Evolutionary conservation across 257 asterid species (phyloP).

Genomic region (Gentiana dahurica): DNA sequence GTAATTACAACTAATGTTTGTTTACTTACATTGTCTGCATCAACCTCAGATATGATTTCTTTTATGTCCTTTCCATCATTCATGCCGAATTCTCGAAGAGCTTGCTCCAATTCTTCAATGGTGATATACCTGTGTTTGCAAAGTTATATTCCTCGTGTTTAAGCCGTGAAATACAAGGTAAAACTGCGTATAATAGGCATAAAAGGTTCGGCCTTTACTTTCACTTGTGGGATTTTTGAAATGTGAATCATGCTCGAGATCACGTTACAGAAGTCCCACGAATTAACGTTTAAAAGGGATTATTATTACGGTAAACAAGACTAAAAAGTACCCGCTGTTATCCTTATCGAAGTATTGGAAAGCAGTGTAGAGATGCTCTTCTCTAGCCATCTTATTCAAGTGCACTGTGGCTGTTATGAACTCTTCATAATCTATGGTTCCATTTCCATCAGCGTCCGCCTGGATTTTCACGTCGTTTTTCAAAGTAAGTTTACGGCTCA

Average conservation of each 20-base stretch:
- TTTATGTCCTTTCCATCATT: constrained; percentile 51
- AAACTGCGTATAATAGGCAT: too few species aligned
- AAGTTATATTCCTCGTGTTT: too few species aligned
- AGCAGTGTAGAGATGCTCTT: constrained; percentile 95
- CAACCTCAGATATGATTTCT: constrained; percentile 70
- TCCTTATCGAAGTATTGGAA: constrained; percentile 96
- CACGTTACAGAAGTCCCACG: too few species aligned
- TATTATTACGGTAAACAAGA: too few species aligned
- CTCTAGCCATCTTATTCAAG: constrained; percentile 92
- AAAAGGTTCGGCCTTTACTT: too few species aligned
- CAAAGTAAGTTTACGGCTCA: not conserved
- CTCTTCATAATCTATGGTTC: constrained; percentile 92
- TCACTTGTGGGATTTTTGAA: too few species aligned
- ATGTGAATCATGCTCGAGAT: too few species aligned
- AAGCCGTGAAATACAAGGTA: too few species aligned
- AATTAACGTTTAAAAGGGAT: not conserved
- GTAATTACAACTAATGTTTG: too few species aligned
- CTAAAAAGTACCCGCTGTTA: constrained; percentile 63
- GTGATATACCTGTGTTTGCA: constrained; percentile 47
- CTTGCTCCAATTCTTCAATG: constrained; percentile 74
- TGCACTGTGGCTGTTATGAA: constrained; percentile 98
- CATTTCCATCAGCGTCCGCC: constrained; percentile 99
- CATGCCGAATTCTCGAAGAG: constrained; percentile 69
- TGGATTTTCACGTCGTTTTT: constrained; percentile 1
- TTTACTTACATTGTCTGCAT: constrained; percentile 50